Conservation (phyloP, 164 flowering plant genomes). For the Vitis labrusca region DNA sequence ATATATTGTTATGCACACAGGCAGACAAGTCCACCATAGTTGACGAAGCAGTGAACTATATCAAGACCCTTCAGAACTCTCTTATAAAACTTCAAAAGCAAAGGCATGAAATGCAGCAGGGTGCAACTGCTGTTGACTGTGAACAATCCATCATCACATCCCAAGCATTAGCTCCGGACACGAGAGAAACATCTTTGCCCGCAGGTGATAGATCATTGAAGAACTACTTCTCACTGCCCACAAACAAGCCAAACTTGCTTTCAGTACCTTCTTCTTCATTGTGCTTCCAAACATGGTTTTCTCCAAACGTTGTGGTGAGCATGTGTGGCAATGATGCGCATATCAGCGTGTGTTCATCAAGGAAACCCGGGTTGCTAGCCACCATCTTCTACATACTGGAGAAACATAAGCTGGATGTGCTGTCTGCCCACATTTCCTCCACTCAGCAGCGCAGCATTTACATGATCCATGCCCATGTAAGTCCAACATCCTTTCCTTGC, state of each 20-base stretch:
- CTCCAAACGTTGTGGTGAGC: conserved; percentile 65
- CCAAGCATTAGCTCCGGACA: conserved; percentile 6
- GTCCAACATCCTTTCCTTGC: conserved; percentile 11
- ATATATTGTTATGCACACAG: conserved; percentile 27
- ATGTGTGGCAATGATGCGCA: conserved; percentile 69
- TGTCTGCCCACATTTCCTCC: conserved; percentile 63
- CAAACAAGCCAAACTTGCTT: conserved; percentile 10
- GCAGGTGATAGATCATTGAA: conserved; percentile 53
- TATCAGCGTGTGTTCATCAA: conserved; percentile 54
- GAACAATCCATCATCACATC: conserved; percentile 19
- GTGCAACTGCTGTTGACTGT: conserved; percentile 7
- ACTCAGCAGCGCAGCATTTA: conserved; percentile 45
- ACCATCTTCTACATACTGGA: conserved; percentile 52
- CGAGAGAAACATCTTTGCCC: conserved; percentile 54
- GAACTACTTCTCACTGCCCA: conserved; percentile 7
- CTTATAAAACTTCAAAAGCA: conserved; percentile 57
- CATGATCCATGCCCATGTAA: conserved; percentile 82
- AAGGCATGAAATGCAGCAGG: conserved; percentile 55
- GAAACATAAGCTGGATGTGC: conserved; percentile 60
- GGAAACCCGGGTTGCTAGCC: conserved; percentile 54
- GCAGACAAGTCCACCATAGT: conserved; percentile 88
- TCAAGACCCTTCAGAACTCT: conserved; percentile 50
- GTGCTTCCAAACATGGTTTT: conserved; percentile 64
- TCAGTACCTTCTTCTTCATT: conserved; percentile 24
- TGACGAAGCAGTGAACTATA: conserved; percentile 83